Base-by-base conservation (phyloP, 73 alveolate genomes). In the Paramecium primaurelia region DNA sequence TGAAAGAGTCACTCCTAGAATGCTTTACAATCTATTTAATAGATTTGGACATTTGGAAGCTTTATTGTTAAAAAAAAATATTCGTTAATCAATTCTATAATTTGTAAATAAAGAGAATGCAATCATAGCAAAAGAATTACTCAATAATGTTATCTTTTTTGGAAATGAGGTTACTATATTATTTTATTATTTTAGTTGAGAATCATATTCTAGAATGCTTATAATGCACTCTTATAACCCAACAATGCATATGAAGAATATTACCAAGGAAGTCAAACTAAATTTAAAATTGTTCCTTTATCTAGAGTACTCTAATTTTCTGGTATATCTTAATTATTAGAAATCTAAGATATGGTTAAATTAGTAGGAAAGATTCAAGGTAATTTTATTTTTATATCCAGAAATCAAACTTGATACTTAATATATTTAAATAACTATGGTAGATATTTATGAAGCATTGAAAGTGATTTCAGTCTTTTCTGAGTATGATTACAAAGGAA, bases 391-490 rank as follows among this genome's bases (percentile, higher is more conserved):
- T 18, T 73, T 22, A 36, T 2, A 1, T 45, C 2, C 45, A 45
- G 75, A 80, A 80, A 44, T 80, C 25, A 80, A 42, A 45, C 84
- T 64, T 28, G 84, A 64, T 32, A 12, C 87, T 73, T 10, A 40
- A 14, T 12, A 20, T 28, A 34, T 73, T 73, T 6, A 12, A 37
- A 37, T 73, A 2, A 73, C 34, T 1, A 80, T 80, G 91, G 45
- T 64, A 7, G 91, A 80, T 44, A 25, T 80, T 11, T 80, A 32
- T 10, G 91, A 80, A 80, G 91, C 75, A 6, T 49, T 80, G 36
- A 80, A 80, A 80, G 91, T 80, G 18, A 80, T 80, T 26, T 34
- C 91, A 11, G 91, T 80, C 49, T 80, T 80, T 80, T 42, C 77
- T 1, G 91, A 80, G 25, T 80, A 80, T 49, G 87, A 73, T 12